Conservation (phyloP, 2,329 filamentous ascomycete species). For the Clarireedia hainanense region DNA sequence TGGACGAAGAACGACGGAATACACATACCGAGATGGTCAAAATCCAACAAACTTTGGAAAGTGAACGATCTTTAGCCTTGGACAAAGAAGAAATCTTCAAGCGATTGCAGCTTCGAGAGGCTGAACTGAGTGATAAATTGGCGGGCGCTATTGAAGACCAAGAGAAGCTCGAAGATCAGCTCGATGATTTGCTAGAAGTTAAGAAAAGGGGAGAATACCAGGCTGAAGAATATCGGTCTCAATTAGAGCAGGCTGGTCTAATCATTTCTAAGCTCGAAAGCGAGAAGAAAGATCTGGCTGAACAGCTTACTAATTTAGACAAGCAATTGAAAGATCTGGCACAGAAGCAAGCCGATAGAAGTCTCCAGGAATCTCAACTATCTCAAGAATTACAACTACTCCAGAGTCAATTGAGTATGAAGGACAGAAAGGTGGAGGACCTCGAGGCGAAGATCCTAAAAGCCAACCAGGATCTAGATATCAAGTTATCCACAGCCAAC, state of each 20-base stretch:
- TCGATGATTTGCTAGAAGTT: conserved; percentile 79
- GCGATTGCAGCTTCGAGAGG: conserved; percentile 84
- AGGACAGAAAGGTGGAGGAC: conserved; percentile 84
- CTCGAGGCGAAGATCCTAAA: conserved; percentile 77
- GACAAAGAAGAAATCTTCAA: conserved; percentile 99
- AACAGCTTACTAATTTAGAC: conserved; percentile 63
- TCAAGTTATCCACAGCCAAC: conserved; percentile 69
- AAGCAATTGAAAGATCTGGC: conserved; percentile 62
- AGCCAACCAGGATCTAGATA: conserved; percentile 79
- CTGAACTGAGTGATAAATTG: conserved; percentile 87
- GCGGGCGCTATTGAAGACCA: conserved; percentile 89
- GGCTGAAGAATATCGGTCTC: conserved; percentile 66
- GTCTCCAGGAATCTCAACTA: conserved; percentile 67
- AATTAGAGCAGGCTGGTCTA: conserved; percentile 84
- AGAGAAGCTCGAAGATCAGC: conserved; percentile 84
- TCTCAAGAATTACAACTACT: conserved; percentile 84
- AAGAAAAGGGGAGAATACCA: conserved; percentile 86
- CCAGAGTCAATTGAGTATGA: conserved; percentile 79
- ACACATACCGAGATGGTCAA: conserved; percentile 80
- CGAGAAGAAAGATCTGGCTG: conserved; percentile 70
- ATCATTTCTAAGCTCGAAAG: conserved; percentile 80
- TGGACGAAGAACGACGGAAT: conserved; percentile 87
- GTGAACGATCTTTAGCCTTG: conserved; percentile 86
- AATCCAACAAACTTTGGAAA: conserved; percentile 90
- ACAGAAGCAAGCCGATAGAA: conserved; percentile 62